Conservation (phyloP, 495 filamentous ascomycete species). For the Trichoderma orchidacearum region DNA sequence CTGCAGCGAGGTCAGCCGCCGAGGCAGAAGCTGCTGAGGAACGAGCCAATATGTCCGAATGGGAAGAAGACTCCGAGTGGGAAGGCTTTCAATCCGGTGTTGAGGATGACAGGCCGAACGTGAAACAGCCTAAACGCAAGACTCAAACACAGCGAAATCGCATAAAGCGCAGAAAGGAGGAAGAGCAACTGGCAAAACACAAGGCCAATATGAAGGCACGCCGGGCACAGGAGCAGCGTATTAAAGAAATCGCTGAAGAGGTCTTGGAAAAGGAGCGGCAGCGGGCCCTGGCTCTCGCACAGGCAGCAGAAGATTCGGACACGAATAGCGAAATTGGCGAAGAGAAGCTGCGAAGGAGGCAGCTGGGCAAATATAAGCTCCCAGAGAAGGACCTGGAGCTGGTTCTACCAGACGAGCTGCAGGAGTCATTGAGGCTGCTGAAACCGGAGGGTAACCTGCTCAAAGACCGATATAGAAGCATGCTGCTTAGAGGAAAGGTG, state of each 20-base stretch:
- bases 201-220: constrained; percentile 58
- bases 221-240: constrained; percentile 48
- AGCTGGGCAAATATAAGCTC: constrained; percentile 63
- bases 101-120: constrained; percentile 49
- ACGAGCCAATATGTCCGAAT: constrained; percentile 52
- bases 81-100: constrained; percentile 61
- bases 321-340: constrained; percentile 35
- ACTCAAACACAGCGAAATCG: constrained; percentile 76
- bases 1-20: constrained; percentile 37
- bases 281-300: constrained; percentile 19
- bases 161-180: constrained; percentile 73
- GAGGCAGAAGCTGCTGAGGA: constrained; percentile 53
- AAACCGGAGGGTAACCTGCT: constrained; percentile 92
- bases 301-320: constrained; percentile 19
- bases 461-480: constrained; percentile 78
- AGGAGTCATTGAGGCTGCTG: constrained; percentile 74
- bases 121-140: constrained; percentile 69
- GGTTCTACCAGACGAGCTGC: constrained; percentile 83
- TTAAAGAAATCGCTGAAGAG: constrained; percentile 50
- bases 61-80: constrained; percentile 79
- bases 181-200: constrained; percentile 56
- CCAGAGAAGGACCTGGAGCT: constrained; percentile 75
- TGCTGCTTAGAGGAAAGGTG: constrained; percentile 78
- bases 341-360: constrained; percentile 55
- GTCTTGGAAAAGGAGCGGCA: constrained; percentile 43